Conservation (phyloP, 2,329 filamentous ascomycete species). For the Xylaria sp. region DNA sequence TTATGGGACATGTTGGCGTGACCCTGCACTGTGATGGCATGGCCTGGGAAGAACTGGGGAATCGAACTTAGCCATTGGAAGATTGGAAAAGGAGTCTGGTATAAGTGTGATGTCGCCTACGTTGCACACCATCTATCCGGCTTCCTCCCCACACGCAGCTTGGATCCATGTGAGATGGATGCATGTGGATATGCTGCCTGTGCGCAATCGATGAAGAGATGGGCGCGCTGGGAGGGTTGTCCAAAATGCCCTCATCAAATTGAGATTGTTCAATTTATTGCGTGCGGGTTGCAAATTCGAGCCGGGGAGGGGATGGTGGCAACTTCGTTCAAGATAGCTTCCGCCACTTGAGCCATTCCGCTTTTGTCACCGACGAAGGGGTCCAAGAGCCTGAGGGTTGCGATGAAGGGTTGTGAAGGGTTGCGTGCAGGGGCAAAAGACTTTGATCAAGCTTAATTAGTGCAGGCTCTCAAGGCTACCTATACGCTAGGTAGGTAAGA, state of each 20-base stretch:
- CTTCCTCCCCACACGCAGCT: conserved; percentile 1
- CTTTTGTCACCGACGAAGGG: conserved; percentile 34
- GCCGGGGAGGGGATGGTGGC: conserved; percentile 23
- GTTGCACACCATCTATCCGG: background rate
- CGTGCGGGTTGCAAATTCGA: conserved; percentile 34
- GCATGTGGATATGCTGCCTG: conserved; percentile 14
- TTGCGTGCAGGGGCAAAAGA: conserved; percentile 21
- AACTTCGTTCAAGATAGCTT: conserved; percentile 21
- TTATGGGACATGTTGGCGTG: conserved; percentile 18
- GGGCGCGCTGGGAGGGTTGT: too few species aligned
- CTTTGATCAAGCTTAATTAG: conserved; percentile 19
- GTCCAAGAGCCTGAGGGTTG: too few species aligned
- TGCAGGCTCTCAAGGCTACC: background rate
- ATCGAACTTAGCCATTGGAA: conserved; percentile 22
- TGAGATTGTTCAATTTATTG: conserved; percentile 37
- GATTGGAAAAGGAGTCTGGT: background rate
- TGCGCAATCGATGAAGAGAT: conserved; percentile 1
- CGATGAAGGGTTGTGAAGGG: background rate
- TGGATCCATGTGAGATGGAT: background rate
- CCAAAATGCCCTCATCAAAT: conserved; percentile 18
- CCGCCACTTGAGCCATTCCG: conserved; percentile 26
- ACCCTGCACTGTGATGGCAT: conserved; percentile 12
- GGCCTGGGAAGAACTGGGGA: conserved; percentile 7
- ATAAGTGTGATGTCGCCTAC: background rate
- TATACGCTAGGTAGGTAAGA: background rate